Conservation (phyloP, 2,329 filamentous ascomycete species). For the Penicillium crustosum region DNA sequence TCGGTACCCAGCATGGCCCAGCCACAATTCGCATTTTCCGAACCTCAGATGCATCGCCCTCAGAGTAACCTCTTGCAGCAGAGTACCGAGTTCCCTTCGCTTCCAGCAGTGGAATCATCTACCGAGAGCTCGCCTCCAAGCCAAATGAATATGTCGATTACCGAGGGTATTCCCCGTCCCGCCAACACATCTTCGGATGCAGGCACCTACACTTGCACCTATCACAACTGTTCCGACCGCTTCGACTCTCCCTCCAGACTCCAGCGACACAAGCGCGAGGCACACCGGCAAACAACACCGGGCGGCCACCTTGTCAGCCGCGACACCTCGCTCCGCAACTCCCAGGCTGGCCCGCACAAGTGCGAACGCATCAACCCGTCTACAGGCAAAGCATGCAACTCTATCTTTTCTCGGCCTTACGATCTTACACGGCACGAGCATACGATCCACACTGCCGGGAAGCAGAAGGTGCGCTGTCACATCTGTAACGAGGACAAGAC, state of each 20-base stretch:
- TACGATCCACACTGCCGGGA: slow-evolving; percentile 92
- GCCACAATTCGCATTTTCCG: slow-evolving; percentile 49
- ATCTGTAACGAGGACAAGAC: slow-evolving; percentile 96
- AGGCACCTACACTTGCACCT: slow-evolving; percentile 94
- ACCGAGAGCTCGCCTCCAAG: slow-evolving; percentile 46
- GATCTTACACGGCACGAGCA: slow-evolving; percentile 96
- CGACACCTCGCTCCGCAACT: slow-evolving; percentile 63
- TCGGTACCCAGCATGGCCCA: slow-evolving; percentile 48
- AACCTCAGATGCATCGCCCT: slow-evolving; percentile 31
- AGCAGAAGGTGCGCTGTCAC: slow-evolving; percentile 91
- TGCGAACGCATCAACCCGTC: slow-evolving; percentile 93
- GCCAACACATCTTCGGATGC: slow-evolving; percentile 67
- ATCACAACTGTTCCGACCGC: slow-evolving; percentile 82
- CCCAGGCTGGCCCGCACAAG: slow-evolving; percentile 87
- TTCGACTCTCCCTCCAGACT: slow-evolving; percentile 85
- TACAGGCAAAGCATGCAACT: slow-evolving; percentile 92
- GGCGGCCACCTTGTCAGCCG: slow-evolving; percentile 44
- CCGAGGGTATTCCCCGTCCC: slow-evolving; percentile 53
- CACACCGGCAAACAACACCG: slow-evolving; percentile 73
- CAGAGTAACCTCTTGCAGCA: slow-evolving; percentile 41
- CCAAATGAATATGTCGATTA: slow-evolving; percentile 33
- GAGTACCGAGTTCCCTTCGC: slow-evolving; percentile 58
- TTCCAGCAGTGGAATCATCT: slow-evolving; percentile 64
- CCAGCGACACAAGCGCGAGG: slow-evolving; percentile 94
- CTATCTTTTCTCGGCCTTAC: slow-evolving; percentile 91